Evolutionary conservation across 345 rosid genomes (phyloP).

Genomic region (Physaria fendleri): DNA sequence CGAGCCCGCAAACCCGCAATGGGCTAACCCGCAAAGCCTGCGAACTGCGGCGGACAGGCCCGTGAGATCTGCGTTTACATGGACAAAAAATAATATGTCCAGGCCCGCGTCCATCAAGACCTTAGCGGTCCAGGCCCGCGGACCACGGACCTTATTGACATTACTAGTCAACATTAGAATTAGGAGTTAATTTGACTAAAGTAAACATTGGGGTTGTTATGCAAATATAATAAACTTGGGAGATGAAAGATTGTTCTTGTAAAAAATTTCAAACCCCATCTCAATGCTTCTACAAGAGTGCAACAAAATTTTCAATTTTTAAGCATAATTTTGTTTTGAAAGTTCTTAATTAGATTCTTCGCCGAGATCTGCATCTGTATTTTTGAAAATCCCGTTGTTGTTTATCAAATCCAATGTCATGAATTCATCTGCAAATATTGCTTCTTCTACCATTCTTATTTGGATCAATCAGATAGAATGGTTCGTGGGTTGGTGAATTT

Average conservation of each 20-base stretch:
- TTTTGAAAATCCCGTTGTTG: not conserved
- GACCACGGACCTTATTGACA: no score
- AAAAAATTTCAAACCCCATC: not conserved
- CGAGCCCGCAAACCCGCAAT: no score
- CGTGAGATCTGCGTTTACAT: no score
- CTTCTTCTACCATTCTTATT: conserved; percentile 11
- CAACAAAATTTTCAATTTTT: no score
- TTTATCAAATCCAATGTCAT: no score
- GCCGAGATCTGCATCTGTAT: conserved; percentile 10
- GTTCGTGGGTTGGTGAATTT: conserved; percentile 25
- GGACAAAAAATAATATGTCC: no score
- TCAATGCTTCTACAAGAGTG: not conserved
- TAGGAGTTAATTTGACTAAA: not conserved
- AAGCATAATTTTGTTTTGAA: not conserved
- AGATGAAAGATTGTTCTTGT: not conserved
- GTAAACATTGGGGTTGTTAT: not conserved
- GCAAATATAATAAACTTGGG: not conserved
- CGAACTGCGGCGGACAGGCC: no score
- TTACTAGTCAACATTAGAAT: not conserved
- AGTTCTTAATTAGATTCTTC: no score
- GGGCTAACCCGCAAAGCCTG: no score
- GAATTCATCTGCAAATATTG: conserved; percentile 2
- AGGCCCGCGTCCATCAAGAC: no score
- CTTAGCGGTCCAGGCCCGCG: no score
- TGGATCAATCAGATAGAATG: conserved; percentile 16